Percentiles rank a stretch among this genome's conserved stretches.
phyloP scores from a whole-genome alignment of 257 asterid species.

The Knoxia roxburghii region DNA sequence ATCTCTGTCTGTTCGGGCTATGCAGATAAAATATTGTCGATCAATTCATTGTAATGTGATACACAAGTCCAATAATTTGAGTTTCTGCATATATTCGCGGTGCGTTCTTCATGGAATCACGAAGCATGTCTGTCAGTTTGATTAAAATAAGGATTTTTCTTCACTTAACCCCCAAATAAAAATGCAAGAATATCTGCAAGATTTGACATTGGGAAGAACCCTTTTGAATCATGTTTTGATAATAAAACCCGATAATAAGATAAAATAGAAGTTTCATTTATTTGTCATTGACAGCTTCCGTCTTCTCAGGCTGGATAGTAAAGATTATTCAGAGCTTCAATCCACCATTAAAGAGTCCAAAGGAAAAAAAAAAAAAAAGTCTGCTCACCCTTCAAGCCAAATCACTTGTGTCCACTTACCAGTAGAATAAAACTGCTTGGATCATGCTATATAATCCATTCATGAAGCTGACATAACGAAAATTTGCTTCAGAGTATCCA shows the following conservation, averaged over 20 bases:
- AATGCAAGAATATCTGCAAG: conserved; percentile 11
- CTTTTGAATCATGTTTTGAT: conserved; percentile 19
- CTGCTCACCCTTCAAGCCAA: too few species aligned
- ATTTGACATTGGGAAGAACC: conserved; percentile 45
- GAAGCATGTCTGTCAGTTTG: conserved; percentile 69
- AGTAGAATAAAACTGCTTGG: not conserved
- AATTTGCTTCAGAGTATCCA: too few species aligned
- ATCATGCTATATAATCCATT: too few species aligned
- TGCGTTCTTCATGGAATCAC: conserved; percentile 31
- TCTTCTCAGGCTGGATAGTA: not conserved
- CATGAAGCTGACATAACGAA: too few species aligned
- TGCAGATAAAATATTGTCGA: conserved; percentile 18
- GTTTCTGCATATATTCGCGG: too few species aligned
- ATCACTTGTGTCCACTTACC: conserved; percentile 10
- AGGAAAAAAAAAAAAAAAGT: too few species aligned
- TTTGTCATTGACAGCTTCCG: conserved; percentile 1
- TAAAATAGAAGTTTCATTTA: conserved; percentile 70
- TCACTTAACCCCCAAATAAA: conserved; percentile 42
- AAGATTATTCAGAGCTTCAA: not conserved
- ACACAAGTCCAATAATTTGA: too few species aligned
- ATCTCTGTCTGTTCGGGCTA: conserved; percentile 14
- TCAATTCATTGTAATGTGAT: too few species aligned
- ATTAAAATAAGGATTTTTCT: conserved; percentile 27
- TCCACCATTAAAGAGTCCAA: conserved; percentile 8
- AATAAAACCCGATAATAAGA: conserved; percentile 39